A percentile compares a stretch with the other conserved stretches of the same genome.
These are phyloP conservation scores for Leccinum uliginosum DNA, from an alignment of 768 basidiomycete species.

Conservation along the genomic window DNA sequence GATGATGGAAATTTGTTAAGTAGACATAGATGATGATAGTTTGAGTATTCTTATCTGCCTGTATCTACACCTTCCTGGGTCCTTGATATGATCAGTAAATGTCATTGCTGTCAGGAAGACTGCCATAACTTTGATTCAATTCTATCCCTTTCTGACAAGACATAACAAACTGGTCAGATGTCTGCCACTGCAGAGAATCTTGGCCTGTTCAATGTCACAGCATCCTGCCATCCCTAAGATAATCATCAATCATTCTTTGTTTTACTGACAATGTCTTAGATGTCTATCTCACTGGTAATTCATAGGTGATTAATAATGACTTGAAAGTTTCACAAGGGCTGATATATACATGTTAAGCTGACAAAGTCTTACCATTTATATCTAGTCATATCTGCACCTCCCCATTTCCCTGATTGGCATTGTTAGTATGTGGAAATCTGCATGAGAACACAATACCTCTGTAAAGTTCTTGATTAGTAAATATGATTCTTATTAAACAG, in stretches of 20 bases:
- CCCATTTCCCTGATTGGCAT: background rate
- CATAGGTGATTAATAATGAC: background rate
- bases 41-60: too few relatives aligned
- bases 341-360: background rate
- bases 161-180: background rate
- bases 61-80: too few relatives aligned
- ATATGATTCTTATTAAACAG: too few relatives aligned
- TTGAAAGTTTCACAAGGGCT: background rate
- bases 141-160: too few relatives aligned
- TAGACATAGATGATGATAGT: too few relatives aligned
- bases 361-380: background rate
- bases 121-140: too few relatives aligned
- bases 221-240: background rate
- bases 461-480: too few relatives aligned
- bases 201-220: background rate
- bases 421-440: too few relatives aligned
- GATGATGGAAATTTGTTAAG: too few relatives aligned
- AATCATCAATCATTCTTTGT: background rate
- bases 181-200: background rate
- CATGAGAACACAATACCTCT: too few relatives aligned
- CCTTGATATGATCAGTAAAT: too few relatives aligned
- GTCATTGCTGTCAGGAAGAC: too few relatives aligned
- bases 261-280: background rate
- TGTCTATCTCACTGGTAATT: background rate
- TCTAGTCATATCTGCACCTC: background rate